Conservation (phyloP, 306 rosid species). For the Ceratonia siliqua region DNA sequence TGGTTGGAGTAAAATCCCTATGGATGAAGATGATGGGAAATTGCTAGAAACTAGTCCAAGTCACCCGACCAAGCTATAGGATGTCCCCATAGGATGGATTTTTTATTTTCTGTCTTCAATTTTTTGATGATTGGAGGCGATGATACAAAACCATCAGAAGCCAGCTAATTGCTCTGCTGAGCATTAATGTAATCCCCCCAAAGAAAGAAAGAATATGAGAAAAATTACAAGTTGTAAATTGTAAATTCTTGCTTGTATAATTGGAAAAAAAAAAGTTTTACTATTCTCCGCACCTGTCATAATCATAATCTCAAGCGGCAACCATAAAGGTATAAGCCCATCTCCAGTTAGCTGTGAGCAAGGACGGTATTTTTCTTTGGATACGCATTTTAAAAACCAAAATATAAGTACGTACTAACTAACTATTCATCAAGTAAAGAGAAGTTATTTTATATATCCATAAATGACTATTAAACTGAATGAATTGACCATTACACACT, state of each 20-base stretch:
- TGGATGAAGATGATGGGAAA: conserved; percentile 64
- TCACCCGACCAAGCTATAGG: conserved; percentile 37
- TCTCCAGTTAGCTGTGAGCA: neutral
- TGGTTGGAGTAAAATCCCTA: conserved; percentile 59
- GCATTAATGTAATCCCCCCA: neutral
- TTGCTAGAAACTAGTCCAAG: conserved; percentile 44
- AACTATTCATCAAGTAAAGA: no score
- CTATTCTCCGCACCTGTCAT: no score
- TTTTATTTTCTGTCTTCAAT: neutral
- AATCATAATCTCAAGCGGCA: neutral
- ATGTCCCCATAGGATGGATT: conserved; percentile 18
- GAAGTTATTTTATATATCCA: no score
- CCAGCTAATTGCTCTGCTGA: conserved; percentile 4
- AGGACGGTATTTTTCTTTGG: no score
- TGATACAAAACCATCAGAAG: neutral
- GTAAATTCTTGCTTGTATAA: conserved; percentile 18
- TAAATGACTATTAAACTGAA: no score
- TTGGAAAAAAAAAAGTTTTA: neutral
- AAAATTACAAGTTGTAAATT: neutral
- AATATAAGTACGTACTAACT: no score
- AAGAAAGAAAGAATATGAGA: neutral
- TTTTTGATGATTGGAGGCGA: neutral
- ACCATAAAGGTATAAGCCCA: neutral
- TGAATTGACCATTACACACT: no score
- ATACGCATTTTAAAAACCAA: no score